These are phyloP conservation scores for Blastomyces parvus DNA, from an alignment of 2,329 filamentous ascomycete species.

Conservation along the genomic window DNA sequence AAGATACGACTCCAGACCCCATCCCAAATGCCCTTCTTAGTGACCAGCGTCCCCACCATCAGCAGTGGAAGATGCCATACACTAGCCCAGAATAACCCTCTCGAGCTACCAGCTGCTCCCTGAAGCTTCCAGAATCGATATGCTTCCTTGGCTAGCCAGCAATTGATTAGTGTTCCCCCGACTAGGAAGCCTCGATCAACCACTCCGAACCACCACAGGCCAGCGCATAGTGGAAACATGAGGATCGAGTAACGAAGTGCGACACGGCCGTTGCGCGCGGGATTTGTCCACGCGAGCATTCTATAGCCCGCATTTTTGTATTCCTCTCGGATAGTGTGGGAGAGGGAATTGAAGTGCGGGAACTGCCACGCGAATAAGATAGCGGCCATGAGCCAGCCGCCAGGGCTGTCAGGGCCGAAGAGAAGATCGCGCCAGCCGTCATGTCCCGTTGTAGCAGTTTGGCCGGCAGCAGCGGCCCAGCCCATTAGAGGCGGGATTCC, in stretches of 20 bases:
- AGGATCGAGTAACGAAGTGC: conserved; percentile 75
- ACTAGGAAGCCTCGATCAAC: conserved; percentile 78
- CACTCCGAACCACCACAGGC: conserved; percentile 65
- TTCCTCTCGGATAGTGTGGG: conserved; percentile 79
- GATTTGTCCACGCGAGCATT: conserved; percentile 80
- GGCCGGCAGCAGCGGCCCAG: conserved; percentile 88
- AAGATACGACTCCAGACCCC: conserved; percentile 64
- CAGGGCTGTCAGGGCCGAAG: conserved; percentile 57
- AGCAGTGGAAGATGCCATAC: conserved; percentile 91
- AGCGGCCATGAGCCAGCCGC: conserved; percentile 80
- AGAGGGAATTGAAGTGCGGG: conserved; percentile 92
- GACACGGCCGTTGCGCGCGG: conserved; percentile 73
- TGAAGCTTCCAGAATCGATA: conserved; percentile 69
- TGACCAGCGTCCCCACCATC: conserved; percentile 78
- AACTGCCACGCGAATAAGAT: conserved; percentile 95
- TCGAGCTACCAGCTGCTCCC: conserved; percentile 69
- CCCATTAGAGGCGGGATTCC: conserved; percentile 95
- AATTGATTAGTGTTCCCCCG: conserved; percentile 72
- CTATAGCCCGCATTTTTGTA: conserved; percentile 62
- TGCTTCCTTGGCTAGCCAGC: conserved; percentile 74
- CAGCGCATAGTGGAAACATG: conserved; percentile 79
- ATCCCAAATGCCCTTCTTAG: conserved; percentile 89
- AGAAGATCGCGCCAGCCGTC: conserved; percentile 71
- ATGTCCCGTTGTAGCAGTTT: conserved; percentile 62
- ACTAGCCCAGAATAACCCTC: conserved; percentile 89